Base-by-base conservation (phyloP, 148 eudicot genomes). In the Cornus florida region DNA sequence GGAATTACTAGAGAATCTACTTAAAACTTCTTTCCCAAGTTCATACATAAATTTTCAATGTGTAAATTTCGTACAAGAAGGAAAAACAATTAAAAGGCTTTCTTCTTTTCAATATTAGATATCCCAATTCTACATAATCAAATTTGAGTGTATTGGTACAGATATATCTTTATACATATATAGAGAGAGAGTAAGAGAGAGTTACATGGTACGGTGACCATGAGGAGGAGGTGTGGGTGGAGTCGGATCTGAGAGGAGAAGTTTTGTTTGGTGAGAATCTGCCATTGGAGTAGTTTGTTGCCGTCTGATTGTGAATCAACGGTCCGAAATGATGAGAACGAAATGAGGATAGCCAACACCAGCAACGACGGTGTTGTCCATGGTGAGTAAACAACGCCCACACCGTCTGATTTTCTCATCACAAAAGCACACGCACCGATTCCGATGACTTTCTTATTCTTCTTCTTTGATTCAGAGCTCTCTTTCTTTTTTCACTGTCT, bases 161-260 rank as follows among this genome's bases (percentile, higher is more conserved):
- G 38, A 35, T 35, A 35, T 4, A 35, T 35, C 38, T 35, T 35
- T 35, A 35, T 35, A 35, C 38, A 35, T 35, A 35, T 13, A n/a
- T n/a, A n/a, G n/a, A 17, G 0, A 79, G 57, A 71, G 64, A 38
- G 80, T 70, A 20, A 77, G 72, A 67, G 69, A 56, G 32, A 72
- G 24, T 17, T 39, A 92, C 94, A 92, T 28, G 98, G 97, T n/a
- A 95, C 92, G 11, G 98, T 90, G 76, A 93, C 89, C 65, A 95
- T 38, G 46, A 95, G 87, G 39, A 95, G 86, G 69, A 89, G 41
- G 70, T 88, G 87, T 72, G 92, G 89, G 46, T 95, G 86, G 76
- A 84, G 86, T 35, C 86, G 88, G 83, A 93, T 93, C 87, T 89
- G 92, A 50, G 92, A 82, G 7, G 97, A 88, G 82, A 86, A 95